phyloP scores from a whole-genome alignment of 805 yeast genomes.

The Sugiyamaella smithiae region DNA sequence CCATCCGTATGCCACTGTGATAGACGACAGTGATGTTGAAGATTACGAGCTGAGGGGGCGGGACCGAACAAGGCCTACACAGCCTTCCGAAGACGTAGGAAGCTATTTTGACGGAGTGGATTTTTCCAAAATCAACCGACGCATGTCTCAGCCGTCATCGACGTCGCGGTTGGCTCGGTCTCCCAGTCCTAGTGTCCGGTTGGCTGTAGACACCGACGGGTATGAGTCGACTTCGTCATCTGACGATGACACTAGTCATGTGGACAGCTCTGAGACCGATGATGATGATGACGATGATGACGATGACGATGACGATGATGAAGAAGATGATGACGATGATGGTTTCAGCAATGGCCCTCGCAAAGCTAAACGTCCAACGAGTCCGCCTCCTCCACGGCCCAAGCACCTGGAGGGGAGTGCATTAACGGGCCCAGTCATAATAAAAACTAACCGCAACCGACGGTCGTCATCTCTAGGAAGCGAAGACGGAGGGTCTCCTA shows the following conservation, averaged over 20 bases:
- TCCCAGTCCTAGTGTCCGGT: slow-evolving; percentile 7
- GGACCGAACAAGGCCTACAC: not conserved
- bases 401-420: slow-evolving; percentile 21
- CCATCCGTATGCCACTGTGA: slow-evolving; percentile 1
- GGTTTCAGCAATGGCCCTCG: not conserved
- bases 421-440: slow-evolving; percentile 12
- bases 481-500: slow-evolving; percentile 8
- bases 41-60: not conserved
- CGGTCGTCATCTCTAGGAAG: too few species aligned
- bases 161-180: not conserved
- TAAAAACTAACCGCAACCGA: slow-evolving; percentile 5
- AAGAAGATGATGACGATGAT: slow-evolving; percentile 38
- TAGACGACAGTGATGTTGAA: not conserved
- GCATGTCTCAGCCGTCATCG: slow-evolving; percentile 8
- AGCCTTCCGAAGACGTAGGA: not conserved
- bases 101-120: slow-evolving; percentile 8
- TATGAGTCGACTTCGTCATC: slow-evolving; percentile 4
- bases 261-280: slow-evolving; percentile 8
- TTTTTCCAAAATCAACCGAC: slow-evolving; percentile 9
- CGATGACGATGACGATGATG: slow-evolving; percentile 34
- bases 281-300: slow-evolving; percentile 17
- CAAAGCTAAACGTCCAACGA: slow-evolving; percentile 15
- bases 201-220: slow-evolving; percentile 7
- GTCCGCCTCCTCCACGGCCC: not conserved
- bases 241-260: slow-evolving; percentile 3